These are phyloP conservation scores for Talaromyces sp. DNA, from an alignment of 2,329 filamentous ascomycete species.

Conservation along the genomic window DNA sequence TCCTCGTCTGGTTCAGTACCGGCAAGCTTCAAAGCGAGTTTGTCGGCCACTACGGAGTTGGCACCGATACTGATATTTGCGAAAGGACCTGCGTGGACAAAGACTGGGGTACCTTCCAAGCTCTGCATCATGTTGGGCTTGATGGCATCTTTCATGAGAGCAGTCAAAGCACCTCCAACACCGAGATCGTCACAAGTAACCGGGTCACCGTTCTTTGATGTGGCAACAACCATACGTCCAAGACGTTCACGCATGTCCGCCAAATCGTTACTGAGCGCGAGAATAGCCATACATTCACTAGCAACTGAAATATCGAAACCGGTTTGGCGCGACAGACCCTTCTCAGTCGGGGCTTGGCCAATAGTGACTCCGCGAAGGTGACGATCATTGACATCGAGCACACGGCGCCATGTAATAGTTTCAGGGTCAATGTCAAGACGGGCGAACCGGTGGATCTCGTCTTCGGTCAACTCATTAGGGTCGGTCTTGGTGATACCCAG, in stretches of 20 bases:
- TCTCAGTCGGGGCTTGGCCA: slow-evolving; percentile 83
- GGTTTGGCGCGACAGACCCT: slow-evolving; percentile 79
- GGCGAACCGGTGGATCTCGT: slow-evolving; percentile 85
- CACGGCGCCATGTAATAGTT: slow-evolving; percentile 94
- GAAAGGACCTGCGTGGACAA: slow-evolving; percentile 95
- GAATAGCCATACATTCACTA: slow-evolving; percentile 96
- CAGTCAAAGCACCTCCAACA: slow-evolving; percentile 83
- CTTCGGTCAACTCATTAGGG: slow-evolving; percentile 81
- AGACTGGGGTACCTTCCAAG: slow-evolving; percentile 91
- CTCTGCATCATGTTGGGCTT: slow-evolving; percentile 99
- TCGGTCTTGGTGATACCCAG: slow-evolving; percentile 93
- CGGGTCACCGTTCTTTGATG: slow-evolving; percentile 76
- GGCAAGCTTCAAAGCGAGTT: slow-evolving; percentile 89
- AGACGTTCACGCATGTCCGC: slow-evolving; percentile 87
- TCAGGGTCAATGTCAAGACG: slow-evolving; percentile 92
- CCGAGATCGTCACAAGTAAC: slow-evolving; percentile 96
- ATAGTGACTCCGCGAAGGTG: slow-evolving; percentile 86
- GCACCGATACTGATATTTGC: slow-evolving; percentile 98
- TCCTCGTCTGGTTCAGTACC: slow-evolving; percentile 92
- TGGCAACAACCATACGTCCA: slow-evolving; percentile 91
- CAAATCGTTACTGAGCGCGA: slow-evolving; percentile 84
- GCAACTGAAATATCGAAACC: slow-evolving; percentile 98
- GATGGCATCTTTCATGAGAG: slow-evolving; percentile 95
- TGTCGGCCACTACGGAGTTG: slow-evolving; percentile 90
- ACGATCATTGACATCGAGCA: slow-evolving; percentile 94